Percentiles rank a stretch among this genome's conserved stretches.
Evolutionary conservation across 192 early-diverging fungal genomes (phyloP).

Genomic region (Podochytrium sp.): DNA sequence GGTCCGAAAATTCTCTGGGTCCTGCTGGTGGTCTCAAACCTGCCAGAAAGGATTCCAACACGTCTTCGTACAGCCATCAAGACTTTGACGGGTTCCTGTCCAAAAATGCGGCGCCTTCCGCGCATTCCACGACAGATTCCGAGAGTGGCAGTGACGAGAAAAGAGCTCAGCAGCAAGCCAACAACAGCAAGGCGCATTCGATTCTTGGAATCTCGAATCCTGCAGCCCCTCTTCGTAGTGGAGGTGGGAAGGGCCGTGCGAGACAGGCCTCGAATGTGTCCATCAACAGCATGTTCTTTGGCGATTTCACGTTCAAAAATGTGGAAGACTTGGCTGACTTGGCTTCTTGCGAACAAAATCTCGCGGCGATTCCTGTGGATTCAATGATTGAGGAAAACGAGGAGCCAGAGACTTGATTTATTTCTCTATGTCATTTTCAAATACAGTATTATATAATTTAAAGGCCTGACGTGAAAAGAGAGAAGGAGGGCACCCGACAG

Average conservation of each 20-base stretch:
- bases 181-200: constrained; percentile 14
- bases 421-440: no score
- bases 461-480: no score
- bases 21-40: no score
- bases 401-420: no score
- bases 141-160: not conserved
- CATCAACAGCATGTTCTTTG: constrained; percentile 37
- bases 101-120: not conserved
- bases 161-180: not conserved
- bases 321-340: constrained; percentile 46
- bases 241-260: not conserved
- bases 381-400: no score
- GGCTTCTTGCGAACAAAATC: not conserved
- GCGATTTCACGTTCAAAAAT: constrained; percentile 57
- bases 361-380: no score
- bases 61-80: not conserved
- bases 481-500: no score
- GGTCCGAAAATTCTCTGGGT: no score
- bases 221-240: not conserved
- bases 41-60: not conserved
- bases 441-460: no score
- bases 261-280: constrained; percentile 24
- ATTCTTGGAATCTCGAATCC: not conserved
- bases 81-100: not conserved
- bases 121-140: not conserved